Percentiles rank a stretch among this genome's conserved stretches.
phyloP scores from a whole-genome alignment of 345 rosid species.

The Corchorus olitorius region DNA sequence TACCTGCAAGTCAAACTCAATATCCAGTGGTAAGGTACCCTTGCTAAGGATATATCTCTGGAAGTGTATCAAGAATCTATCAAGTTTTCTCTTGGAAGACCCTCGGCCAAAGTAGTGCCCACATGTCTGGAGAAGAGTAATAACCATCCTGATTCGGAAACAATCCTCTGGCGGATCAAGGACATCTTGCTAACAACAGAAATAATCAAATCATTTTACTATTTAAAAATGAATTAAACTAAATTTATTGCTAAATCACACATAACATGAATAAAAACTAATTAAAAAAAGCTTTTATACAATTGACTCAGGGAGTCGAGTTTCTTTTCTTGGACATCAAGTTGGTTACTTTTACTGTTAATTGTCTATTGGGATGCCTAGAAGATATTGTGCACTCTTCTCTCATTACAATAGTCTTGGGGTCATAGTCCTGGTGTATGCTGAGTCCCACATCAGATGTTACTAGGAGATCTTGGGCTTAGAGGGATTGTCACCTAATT shows the following conservation, averaged over 20 bases:
- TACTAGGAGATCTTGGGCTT: too few relatives aligned
- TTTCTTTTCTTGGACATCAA: neutral
- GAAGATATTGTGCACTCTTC: neutral
- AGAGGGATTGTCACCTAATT: too few relatives aligned
- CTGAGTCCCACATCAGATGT: too few relatives aligned
- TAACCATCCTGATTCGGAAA: slow-evolving; percentile 93
- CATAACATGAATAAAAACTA: neutral
- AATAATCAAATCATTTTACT: slow-evolving; percentile 10
- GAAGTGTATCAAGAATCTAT: slow-evolving; percentile 88
- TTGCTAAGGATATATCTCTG: slow-evolving; percentile 94
- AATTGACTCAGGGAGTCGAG: neutral
- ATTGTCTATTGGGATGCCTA: neutral
- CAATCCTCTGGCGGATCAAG: slow-evolving; percentile 97
- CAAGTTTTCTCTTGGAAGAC: slow-evolving; percentile 94
- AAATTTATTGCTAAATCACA: slow-evolving; percentile 1
- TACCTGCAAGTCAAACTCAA: slow-evolving; percentile 98
- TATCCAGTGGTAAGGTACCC: slow-evolving; percentile 76
- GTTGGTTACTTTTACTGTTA: neutral
- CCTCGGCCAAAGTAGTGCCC: slow-evolving; percentile 99
- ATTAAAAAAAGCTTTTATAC: too few relatives aligned
- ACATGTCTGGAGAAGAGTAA: slow-evolving; percentile 92
- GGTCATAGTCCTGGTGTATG: neutral
- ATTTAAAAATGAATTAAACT: neutral
- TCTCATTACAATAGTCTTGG: neutral
- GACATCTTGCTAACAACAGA: slow-evolving; percentile 67